Evolutionary conservation across 257 asterid genomes (phyloP), one percentile per base, ranked within the genome.

Genomic region (Solanum medicagineum): DNA sequence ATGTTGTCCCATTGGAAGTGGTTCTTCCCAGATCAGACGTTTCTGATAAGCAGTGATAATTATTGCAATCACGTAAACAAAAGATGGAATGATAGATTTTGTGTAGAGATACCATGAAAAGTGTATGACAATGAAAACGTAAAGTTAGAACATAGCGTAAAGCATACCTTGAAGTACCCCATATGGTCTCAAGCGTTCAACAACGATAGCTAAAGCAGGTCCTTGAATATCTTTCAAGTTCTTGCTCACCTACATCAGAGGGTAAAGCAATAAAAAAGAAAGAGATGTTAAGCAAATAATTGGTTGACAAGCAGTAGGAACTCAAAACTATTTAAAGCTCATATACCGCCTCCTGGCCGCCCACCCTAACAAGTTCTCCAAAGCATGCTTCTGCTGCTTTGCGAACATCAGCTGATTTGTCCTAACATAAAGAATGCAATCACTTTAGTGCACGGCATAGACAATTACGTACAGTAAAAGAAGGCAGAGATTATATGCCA

Each of bases 391-490:
- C 99, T 59, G 99, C 99, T 57, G 98, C 97, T 89, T 95, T 95
- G 88, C 99, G 98, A 87, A 97, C 99, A 91, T 97, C 99, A 40
- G 98, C 99, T 49, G 99, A 95, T 90, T 97, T 97, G 87, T 97
- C 99, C 99, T 97, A 91, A 68, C 17, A 84, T 54, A 84, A 19
- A 59, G 84, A 70, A 83, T 19, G 83, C 12, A 53, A 53, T 79
- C 49, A 20, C 65, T 26, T 79, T 5, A 79, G 63, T 8, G 65
- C 49, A 79, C 10, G 11, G 10, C 20, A 29, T 17, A 26, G 83
- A 53, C 26, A 53, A 77, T 53, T 26, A 53, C 26, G 65, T 53
- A 17, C 29, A 53, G 65, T 79, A 51, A 79, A 29, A 79, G 65
- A 44, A 79, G 65, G 83, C 49, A 53, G 7, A 79, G 66, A 53